These are phyloP conservation scores for Nematocida homosporus DNA, from an alignment of 371 early-diverging fungal species.

Conservation along the genomic window DNA sequence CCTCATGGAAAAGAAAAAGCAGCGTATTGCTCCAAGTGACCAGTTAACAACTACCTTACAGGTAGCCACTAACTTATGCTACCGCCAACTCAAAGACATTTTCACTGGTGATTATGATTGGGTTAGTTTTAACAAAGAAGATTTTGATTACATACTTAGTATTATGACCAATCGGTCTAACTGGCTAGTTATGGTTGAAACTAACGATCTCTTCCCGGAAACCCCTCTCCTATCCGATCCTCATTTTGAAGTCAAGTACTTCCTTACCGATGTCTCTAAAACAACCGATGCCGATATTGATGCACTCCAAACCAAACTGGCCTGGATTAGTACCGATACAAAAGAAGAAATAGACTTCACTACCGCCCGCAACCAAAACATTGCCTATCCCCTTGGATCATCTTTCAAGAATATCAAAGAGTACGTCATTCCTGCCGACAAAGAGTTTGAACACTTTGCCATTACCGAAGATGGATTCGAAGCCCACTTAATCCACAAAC, in stretches of 20 bases:
- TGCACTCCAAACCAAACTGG: neutral
- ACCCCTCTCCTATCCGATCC: constrained; percentile 7
- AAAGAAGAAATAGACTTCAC: neutral
- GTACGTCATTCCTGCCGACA: neutral
- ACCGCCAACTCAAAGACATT: constrained; percentile 49
- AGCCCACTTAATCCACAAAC: constrained; percentile 44
- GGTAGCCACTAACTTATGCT: constrained; percentile 53
- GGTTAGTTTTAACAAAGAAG: constrained; percentile 44
- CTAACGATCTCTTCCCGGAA: neutral
- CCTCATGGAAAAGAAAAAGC: constrained; percentile 50
- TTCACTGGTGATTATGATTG: too few relatives aligned
- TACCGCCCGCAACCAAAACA: neutral
- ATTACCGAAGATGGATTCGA: constrained; percentile 12
- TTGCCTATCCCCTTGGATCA: constrained; percentile 6
- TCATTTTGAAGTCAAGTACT: constrained; percentile 41
- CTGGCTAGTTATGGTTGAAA: constrained; percentile 57
- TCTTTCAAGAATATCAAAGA: constrained; percentile 7
- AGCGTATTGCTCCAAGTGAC: constrained; percentile 54
- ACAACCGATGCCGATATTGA: neutral
- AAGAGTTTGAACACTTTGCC: neutral
- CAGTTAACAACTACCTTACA: constrained; percentile 33
- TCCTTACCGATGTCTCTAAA: constrained; percentile 13
- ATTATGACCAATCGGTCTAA: constrained; percentile 32
- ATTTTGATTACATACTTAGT: constrained; percentile 39
- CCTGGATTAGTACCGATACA: neutral